Percentiles rank a stretch among this genome's conserved stretches.
Conservation (phyloP, 1,284 basidiomycete species). For the Boletus austroedulis region DNA sequence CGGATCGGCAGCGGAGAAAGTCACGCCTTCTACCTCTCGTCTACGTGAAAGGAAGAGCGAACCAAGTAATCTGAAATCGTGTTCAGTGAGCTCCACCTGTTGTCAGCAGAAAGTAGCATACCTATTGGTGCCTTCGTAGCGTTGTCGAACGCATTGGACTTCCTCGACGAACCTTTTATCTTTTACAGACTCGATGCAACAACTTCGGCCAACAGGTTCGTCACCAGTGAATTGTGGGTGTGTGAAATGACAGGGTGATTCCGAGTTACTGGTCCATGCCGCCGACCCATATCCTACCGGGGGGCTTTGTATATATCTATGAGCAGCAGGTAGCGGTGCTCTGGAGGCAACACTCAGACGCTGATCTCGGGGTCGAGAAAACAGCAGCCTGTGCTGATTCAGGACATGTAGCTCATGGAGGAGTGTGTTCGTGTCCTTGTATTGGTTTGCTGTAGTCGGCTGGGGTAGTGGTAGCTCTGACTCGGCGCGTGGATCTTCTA, state of each 20-base stretch:
- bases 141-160: conserved; percentile 48
- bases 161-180: conserved; percentile 32
- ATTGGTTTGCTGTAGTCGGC: conserved; percentile 34
- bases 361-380: conserved; percentile 31
- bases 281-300: not conserved
- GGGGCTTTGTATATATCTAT: not conserved
- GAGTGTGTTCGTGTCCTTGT: conserved; percentile 58
- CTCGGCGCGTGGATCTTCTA: conserved; percentile 28
- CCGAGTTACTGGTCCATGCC: conserved; percentile 3
- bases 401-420: conserved; percentile 67
- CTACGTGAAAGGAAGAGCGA: conserved; percentile 61
- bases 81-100: conserved; percentile 5
- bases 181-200: not conserved
- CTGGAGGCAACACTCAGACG: not conserved
- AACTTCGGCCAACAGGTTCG: not conserved
- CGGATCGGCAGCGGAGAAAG: not conserved
- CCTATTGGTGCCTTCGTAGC: conserved; percentile 67
- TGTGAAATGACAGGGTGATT: conserved; percentile 2
- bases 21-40: conserved; percentile 40
- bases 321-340: not conserved
- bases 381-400: conserved; percentile 57
- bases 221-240: not conserved
- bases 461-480: not conserved
- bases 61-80: conserved; percentile 44
- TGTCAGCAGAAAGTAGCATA: conserved; percentile 27